Evolutionary conservation across 208 protist species (phyloP), one percentile per base, ranked within the genome.

Genomic region (Leishmania tropica): DNA sequence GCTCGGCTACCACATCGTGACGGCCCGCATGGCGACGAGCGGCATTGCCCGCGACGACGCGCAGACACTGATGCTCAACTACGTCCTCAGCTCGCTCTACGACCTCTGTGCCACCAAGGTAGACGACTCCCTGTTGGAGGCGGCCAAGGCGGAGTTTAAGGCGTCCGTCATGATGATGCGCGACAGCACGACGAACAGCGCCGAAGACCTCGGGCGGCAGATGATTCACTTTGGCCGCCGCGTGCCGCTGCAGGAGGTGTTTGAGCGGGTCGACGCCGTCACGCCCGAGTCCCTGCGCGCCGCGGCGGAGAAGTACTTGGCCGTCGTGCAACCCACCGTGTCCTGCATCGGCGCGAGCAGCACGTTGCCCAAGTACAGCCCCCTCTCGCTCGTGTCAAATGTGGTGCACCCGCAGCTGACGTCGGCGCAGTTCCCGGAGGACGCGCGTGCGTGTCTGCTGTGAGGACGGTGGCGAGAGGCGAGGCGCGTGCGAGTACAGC

Each of bases 141-240:
- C 96, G 80, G 98, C 97, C 56, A 99, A 99, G 91, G 89, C 92
- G 75, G 94, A 98, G 86, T 96, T 98, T 86, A 99, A 99, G 90
- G 87, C 95, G 8, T 93, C 89, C 24, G 80, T 98, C 40, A 90
- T 99, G 85, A 94, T 99, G 92, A 95, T 97, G 89, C 90, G 98
- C 31, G 99, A 99, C 85, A 97, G 96, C 80, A 99, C 97, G n/a
- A 97, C 94, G 37, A 93, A 98, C 77, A 93, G 97, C 67, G 92
- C 93, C 19, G 98, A 99, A 86, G 98, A 99, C 73, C 95, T 99
- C 53, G 99, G 99, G n/a, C 89, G 98, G 28, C 98, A 99, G 88
- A 94, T 99, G 88, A 97, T 99, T 80, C 94, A 96, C 85, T 93
- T 92, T 79, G 94, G 94, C 31, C 89, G 91, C 53, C 91, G 94